Conservation (phyloP, 2,329 filamentous ascomycete genomes). For the Colletotrichum gigasporum region DNA sequence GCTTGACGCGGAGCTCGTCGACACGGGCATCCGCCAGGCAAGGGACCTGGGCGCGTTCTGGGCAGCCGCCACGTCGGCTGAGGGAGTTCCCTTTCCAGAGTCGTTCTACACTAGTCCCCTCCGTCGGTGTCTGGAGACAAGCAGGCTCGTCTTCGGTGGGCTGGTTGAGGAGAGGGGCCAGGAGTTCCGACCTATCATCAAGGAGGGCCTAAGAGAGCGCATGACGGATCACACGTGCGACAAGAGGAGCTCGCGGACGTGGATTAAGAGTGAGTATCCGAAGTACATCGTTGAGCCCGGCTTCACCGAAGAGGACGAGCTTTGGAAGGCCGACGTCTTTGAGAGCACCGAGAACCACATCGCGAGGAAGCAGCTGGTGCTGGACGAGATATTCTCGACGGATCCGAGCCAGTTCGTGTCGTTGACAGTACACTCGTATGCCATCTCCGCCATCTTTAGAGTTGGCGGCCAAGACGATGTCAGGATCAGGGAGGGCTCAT, state of each 20-base stretch:
- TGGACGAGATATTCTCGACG: constrained; percentile 57
- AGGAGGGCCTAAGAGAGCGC: constrained; percentile 67
- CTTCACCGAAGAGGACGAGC: constrained; percentile 63
- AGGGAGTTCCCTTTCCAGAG: constrained; percentile 62
- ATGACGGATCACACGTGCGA: constrained; percentile 72
- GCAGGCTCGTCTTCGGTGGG: constrained; percentile 57
- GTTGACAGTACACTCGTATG: constrained; percentile 59
- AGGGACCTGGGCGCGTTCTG: constrained; percentile 61
- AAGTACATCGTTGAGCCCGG: constrained; percentile 61
- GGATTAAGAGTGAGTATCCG: constrained; percentile 60
- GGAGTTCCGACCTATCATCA: constrained; percentile 61
- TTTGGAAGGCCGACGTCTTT: constrained; percentile 56
- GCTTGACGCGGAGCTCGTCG: constrained; percentile 60
- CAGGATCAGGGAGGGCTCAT: constrained; percentile 58
- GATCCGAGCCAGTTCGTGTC: constrained; percentile 54
- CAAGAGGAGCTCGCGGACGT: constrained; percentile 56
- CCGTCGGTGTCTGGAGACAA: constrained; percentile 67
- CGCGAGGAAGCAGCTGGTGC: constrained; percentile 48
- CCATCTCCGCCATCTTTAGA: constrained; percentile 52
- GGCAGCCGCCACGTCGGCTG: constrained; percentile 50
- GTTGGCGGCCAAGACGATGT: constrained; percentile 55
- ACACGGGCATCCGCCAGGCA: constrained; percentile 63
- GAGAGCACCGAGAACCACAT: constrained; percentile 61
- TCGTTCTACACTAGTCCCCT: constrained; percentile 67
- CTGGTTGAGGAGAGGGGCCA: constrained; percentile 46